Evolutionary conservation across 768 basidiomycete species (phyloP), one percentile per base, ranked within the genome.

Genomic region (Ramaria sp.): DNA sequence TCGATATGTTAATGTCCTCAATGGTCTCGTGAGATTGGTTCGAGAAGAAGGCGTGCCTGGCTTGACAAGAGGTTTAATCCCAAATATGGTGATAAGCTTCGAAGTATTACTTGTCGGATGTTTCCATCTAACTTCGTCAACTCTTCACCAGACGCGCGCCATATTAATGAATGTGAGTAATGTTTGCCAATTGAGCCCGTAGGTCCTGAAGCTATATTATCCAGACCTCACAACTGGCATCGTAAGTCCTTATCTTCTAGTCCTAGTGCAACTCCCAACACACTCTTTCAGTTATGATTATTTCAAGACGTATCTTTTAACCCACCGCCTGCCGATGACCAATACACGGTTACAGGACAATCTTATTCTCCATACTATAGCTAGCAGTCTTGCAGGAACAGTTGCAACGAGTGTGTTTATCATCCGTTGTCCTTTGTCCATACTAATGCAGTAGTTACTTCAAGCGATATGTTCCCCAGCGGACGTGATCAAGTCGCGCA

Each of bases 191-290:
- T 53, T 5, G 15, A 12, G 32, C 55, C 24, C n/a, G 36, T 18
- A 24, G 25, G 5, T 22, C 22, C 22, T 45, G 22, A 54, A n/a
- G 50, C 49, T 36, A 28, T 20, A 43, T 58, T n/a, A n/a, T 45
- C 36, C 58, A 88, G 86, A 77, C 76, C 30, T 88, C 87, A 20
- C 87, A 89, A 77, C 83, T 88, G 44, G 83, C 81, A 70, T 88
- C 87, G 87, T 88, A 66, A 71, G 87, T 75, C 34, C 50, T 54
- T 45, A 30, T 22, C 15, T 10, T 10, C 13, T 8, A 37, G 8
- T 45, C 32, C 3, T 16, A 7, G n/a, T 50, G 16, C 0, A 27
- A 32, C 15, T 28, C 25, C 34, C 38, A 37, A 52, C 47, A 36
- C 47, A 45, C 30, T 12, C 24, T 39, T 51, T 36, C 59, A 89